Conservation (phyloP, 2,329 filamentous ascomycete species). For the Drechslerella dactyloides region DNA sequence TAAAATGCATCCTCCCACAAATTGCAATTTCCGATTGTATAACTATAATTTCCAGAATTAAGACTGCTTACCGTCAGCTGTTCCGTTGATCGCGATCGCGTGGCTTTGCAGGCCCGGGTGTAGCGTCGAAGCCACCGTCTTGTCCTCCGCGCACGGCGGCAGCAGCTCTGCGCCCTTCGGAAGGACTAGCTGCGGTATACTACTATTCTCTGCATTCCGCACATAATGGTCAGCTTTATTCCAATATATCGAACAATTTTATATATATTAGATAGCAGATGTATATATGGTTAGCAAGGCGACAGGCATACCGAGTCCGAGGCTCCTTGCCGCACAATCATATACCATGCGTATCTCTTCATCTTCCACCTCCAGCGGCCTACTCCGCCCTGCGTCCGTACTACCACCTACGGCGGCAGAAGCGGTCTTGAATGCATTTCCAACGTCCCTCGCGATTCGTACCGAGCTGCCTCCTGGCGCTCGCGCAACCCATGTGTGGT, state of each 20-base stretch:
- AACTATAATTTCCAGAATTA: too few relatives aligned
- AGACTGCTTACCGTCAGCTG: neutral
- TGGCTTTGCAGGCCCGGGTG: neutral
- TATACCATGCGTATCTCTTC: constrained; percentile 3
- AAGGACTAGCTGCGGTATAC: constrained; percentile 1
- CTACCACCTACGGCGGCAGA: neutral
- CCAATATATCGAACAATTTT: neutral
- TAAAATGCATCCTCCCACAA: too few relatives aligned
- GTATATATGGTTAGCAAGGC: too few relatives aligned
- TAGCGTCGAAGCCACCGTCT: constrained; percentile 3
- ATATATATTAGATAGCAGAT: too few relatives aligned
- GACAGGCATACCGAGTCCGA: neutral
- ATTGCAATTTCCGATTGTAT: neutral
- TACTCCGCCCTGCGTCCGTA: neutral
- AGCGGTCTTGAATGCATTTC: neutral
- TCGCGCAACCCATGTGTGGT: neutral
- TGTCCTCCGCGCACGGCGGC: neutral
- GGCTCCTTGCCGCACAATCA: constrained; percentile 3
- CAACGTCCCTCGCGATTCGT: neutral
- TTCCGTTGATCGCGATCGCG: constrained; percentile 13
- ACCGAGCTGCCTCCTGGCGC: neutral
- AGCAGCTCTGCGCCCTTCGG: constrained; percentile 1
- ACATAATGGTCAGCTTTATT: too few relatives aligned
- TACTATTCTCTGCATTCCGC: neutral
- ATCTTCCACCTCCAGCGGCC: neutral